A percentile compares a stretch with the other conserved stretches of the same genome.
phyloP scores from a whole-genome alignment of 2,329 filamentous ascomycete species.

The Pseudogymnoascus sp. region DNA sequence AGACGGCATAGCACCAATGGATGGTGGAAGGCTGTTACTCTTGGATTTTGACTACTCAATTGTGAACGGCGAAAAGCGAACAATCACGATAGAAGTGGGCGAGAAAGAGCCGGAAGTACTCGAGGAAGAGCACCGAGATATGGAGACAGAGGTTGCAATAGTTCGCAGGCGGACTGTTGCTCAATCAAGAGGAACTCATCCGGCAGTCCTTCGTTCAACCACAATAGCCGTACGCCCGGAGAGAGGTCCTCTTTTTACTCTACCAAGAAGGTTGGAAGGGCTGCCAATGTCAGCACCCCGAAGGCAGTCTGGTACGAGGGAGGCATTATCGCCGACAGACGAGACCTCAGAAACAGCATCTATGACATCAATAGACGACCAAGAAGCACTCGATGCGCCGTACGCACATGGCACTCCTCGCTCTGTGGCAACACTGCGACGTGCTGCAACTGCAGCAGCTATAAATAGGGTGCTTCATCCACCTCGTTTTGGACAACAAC shows the following conservation, averaged over 20 bases:
- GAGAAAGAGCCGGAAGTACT: conserved; percentile 59
- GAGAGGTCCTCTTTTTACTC: not conserved
- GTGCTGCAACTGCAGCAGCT: conserved; percentile 68
- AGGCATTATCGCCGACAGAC: not conserved
- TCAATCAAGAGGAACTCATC: conserved; percentile 42
- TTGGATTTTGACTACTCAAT: conserved; percentile 64
- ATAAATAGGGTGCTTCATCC: conserved; percentile 60
- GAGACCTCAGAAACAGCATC: conserved; percentile 20
- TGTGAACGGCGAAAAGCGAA: conserved; percentile 44
- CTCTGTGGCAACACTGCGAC: conserved; percentile 59
- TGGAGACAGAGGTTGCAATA: conserved; percentile 71
- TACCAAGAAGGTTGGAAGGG: not conserved
- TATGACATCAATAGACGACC: conserved; percentile 21
- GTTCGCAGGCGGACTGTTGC: conserved; percentile 66
- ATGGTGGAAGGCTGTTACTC: conserved; percentile 64
- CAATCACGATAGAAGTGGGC: conserved; percentile 66
- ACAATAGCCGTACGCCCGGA: conserved; percentile 29
- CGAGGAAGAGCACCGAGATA: conserved; percentile 63
- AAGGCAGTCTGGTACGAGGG: conserved; percentile 14
- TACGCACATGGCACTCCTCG: conserved; percentile 66
- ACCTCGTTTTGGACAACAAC: conserved; percentile 37
- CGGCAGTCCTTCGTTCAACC: conserved; percentile 40
- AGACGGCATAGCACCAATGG: conserved; percentile 66
- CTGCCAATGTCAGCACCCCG: not conserved
- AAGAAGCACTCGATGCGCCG: conserved; percentile 56